phyloP scores from a whole-genome alignment of 23 red algal species.

The Pyropia yezoensis region DNA sequence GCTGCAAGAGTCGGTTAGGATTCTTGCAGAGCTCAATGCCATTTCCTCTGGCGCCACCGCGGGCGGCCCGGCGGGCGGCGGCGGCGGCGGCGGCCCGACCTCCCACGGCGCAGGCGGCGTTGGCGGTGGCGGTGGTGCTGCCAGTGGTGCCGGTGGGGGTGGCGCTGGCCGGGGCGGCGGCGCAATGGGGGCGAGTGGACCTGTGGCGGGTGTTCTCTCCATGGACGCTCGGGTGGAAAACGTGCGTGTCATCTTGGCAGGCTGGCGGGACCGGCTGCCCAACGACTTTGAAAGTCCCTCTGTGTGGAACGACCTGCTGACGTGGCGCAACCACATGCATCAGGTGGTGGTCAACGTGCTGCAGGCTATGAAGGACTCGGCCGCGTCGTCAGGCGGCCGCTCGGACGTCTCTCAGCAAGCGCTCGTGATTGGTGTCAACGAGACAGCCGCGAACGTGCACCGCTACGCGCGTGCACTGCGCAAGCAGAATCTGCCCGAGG shows the following conservation, averaged over 20 bases:
- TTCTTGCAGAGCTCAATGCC: slow-evolving; percentile 80
- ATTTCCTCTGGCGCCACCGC: slow-evolving; percentile 32
- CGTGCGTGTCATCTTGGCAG: slow-evolving; percentile 55
- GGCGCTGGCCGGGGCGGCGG: too few relatives aligned
- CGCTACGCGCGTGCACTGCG: slow-evolving; percentile 60
- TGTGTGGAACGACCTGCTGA: slow-evolving; percentile 82
- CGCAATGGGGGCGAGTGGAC: too few relatives aligned
- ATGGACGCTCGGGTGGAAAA: slow-evolving; percentile 76
- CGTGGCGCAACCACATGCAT: slow-evolving; percentile 89
- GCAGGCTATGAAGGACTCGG: slow-evolving; percentile 68
- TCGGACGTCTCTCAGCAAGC: slow-evolving; percentile 18
- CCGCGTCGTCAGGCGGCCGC: slow-evolving; percentile 6
- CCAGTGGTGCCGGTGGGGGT: too few relatives aligned
- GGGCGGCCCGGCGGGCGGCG: not conserved
- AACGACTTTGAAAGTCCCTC: slow-evolving; percentile 23
- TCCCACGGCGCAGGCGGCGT: not conserved
- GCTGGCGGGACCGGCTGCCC: slow-evolving; percentile 83
- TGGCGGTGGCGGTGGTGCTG: too few relatives aligned
- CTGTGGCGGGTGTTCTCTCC: slow-evolving; percentile 1
- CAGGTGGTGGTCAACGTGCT: slow-evolving; percentile 74
- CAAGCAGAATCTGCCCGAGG: slow-evolving; percentile 84
- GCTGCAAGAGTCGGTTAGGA: slow-evolving; percentile 67
- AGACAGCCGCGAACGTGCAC: slow-evolving; percentile 94
- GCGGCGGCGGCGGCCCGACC: not conserved
- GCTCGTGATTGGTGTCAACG: slow-evolving; percentile 86